phyloP scores from a whole-genome alignment of 164 flowering plant species.

The Protea cynaroides region DNA sequence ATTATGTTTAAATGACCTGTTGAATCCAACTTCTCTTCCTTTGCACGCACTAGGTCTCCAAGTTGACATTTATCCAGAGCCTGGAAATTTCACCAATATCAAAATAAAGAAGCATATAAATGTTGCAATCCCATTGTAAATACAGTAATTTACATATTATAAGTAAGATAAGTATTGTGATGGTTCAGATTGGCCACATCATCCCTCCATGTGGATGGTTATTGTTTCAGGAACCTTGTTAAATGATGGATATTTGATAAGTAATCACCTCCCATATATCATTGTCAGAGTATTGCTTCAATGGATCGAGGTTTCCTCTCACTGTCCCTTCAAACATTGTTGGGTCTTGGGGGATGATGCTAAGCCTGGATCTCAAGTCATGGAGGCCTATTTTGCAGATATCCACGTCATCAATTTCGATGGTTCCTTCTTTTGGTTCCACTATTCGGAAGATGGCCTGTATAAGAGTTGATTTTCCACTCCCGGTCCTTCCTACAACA shows the following conservation, averaged over 20 bases:
- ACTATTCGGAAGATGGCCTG: conserved; percentile 64
- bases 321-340: conserved; percentile 11
- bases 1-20: conserved; percentile 36
- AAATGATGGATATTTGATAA: background rate
- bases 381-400: conserved; percentile 9
- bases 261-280: conserved; percentile 10
- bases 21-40: conserved; percentile 70
- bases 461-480: conserved; percentile 38
- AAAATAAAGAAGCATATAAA: background rate
- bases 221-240: background rate
- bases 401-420: conserved; percentile 6
- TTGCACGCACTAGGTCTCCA: conserved; percentile 59
- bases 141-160: background rate
- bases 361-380: conserved; percentile 27
- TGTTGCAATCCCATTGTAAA: too few species aligned
- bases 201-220: too few species aligned
- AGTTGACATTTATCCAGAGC: conserved; percentile 90
- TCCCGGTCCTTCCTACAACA: conserved; percentile 34
- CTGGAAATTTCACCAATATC: conserved; percentile 28
- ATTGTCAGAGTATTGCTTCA: conserved; percentile 5
- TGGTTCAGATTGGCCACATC: too few species aligned
- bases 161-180: background rate
- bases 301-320: conserved; percentile 10
- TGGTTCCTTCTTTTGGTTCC: conserved; percentile 2
- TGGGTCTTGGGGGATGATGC: conserved; percentile 14